Evolutionary conservation across 176 grass and related monocot genomes (phyloP), one percentile per base, ranked within the genome.

Genomic region (Aegilops umbellulata): DNA sequence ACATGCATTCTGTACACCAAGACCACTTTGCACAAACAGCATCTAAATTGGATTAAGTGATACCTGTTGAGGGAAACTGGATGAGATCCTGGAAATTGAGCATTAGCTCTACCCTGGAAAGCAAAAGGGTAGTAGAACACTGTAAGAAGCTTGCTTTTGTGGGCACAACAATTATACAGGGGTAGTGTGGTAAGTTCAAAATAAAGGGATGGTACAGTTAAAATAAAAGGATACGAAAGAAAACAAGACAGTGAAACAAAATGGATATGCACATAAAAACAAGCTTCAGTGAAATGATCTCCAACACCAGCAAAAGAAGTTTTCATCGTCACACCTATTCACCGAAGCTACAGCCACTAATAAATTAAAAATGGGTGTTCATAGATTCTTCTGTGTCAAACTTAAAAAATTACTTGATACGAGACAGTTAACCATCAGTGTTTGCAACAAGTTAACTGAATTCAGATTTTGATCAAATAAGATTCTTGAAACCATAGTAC

Each of bases 41-140:
- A 51, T 51, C 14, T 42, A 82, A 69, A 82, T 32, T 69, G 47
- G 29, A 36, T 12, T 53, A 12, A 69, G 13, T n/a, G 27, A 57
- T 82, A 82, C 80, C 80, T 82, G 65, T 82, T 70, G 25, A 82
- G 80, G 69, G 80, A 82, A 57, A 82, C 80, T 55, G 80, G 80
- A 82, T 82, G 80, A 57, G 80, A 82, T 70, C 80, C 80, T 35
- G 80, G 80, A 82, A 82, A 82, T 8, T 82, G 80, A 57, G 65
- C 30, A 82, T 70, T 82, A 34, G 46, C 65, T 82, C 80, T 82
- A 82, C 80, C 80, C 80, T 82, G 80, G 80, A 70, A 53, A 82
- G 44, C 49, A 68, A 69, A 57, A 69, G 30, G 80, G 30, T 69
- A 61, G 35, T 12, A 78, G 31, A 20, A 77, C 75, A 60, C 22